Base-by-base conservation (phyloP, 2,329 filamentous ascomycete genomes). In the Exophiala sp. region DNA sequence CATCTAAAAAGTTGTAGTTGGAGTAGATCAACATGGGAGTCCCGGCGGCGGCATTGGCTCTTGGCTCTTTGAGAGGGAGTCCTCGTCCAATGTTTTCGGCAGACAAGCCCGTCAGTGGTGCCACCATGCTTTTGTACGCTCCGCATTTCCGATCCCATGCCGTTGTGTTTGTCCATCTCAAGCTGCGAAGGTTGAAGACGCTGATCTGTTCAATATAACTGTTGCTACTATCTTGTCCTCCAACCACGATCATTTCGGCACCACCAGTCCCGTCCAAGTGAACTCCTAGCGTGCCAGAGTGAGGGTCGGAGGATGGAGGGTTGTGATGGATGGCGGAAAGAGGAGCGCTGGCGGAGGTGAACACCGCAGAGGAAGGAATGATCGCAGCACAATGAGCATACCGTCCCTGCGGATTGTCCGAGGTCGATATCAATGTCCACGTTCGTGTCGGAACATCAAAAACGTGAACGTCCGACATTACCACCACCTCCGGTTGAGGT, bases 191-290 rank as follows among this genome's bases (percentile, higher is more conserved):
- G 63, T 98, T 98, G 74, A 98, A 98, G 2, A 98, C 88, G 65
- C 89, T 97, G 57, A 98, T 94, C 68, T 98, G 89, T 68, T 98
- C 91, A 59, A 98, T 98, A 65, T 98, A 98, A 66, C 95, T 90
- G 66, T 98, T 98, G n/a, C 85, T 85, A 46, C 87, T 93, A 64
- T 98, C 93, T 68, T 98, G 93, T 0, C 93, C 93, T 53, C 93
- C 93, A 6, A 97, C 90, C 11, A 98, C 85, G 4, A 98, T 80
- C 91, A 98, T 96, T 67, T 98, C 91, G 1, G 93, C 88, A 24
- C 93, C 93, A 13, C 93, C 93, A 16, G 82, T 81, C 0, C 93
- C 91, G 66, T 98, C 90, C 52, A 97, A 82, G 56, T 86, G 85
- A 50, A 95, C 84, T 2, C 91, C 91, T 50, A 96, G 83, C 2